Percentiles rank a stretch among this genome's conserved stretches.
Evolutionary conservation across 2,329 filamentous ascomycete species (phyloP).

Genomic region (Phyllosticta citrichinensis): DNA sequence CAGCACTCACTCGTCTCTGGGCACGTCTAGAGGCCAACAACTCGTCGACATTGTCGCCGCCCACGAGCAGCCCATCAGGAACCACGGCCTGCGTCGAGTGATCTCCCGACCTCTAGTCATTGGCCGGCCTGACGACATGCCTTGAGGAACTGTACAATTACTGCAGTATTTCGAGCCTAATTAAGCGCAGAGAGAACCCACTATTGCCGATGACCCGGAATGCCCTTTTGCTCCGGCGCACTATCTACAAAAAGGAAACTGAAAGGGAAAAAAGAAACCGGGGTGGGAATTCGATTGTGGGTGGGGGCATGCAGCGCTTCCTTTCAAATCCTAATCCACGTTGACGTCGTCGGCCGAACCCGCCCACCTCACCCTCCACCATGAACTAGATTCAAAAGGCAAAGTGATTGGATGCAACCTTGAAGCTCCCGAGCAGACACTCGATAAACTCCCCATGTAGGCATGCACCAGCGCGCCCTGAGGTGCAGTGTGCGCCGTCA

Average conservation of each 20-base stretch:
- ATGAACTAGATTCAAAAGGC: background rate
- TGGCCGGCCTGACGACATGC: background rate
- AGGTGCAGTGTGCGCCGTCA: background rate
- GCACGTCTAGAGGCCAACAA: too few species aligned
- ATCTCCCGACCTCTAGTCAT: background rate
- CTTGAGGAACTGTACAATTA: conserved; percentile 6
- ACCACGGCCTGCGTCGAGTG: background rate
- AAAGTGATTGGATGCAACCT: background rate
- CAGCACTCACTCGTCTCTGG: too few species aligned
- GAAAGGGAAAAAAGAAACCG: background rate
- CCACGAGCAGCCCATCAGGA: background rate
- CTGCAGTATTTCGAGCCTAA: conserved; percentile 1
- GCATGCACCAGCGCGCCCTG: background rate
- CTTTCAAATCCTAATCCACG: conserved; percentile 9
- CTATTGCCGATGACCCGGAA: conserved; percentile 9
- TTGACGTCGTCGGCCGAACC: background rate
- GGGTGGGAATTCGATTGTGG: background rate
- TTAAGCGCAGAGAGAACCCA: background rate
- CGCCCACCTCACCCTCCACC: conserved; percentile 1
- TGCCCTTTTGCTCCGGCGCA: conserved; percentile 12
- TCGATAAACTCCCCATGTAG: conserved; percentile 1
- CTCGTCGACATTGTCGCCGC: background rate
- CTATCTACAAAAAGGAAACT: conserved; percentile 17
- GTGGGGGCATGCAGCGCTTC: background rate
- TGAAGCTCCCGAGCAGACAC: conserved; percentile 4